A percentile compares a stretch with the other conserved stretches of the same genome.
Evolutionary conservation across 345 rosid species (phyloP).

Genomic region (Acer saccharum): DNA sequence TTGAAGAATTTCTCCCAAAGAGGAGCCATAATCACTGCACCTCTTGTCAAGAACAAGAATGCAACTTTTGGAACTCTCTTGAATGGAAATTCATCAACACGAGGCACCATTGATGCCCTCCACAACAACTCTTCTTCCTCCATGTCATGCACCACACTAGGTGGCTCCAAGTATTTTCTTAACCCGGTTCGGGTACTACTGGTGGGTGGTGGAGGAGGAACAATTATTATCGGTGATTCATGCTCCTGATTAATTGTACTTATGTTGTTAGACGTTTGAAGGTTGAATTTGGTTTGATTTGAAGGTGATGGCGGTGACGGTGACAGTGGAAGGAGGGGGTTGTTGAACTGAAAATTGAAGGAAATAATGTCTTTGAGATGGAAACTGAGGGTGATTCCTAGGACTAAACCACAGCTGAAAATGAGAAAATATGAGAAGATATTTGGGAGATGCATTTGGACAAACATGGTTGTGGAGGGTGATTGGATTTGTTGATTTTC

Average conservation of each 20-base stretch:
- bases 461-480: conserved; percentile 11
- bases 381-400: conserved; percentile 40
- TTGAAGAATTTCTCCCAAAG: conserved; percentile 83
- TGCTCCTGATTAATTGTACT: neutral
- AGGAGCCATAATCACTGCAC: conserved; percentile 67
- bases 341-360: conserved; percentile 37
- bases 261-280: neutral
- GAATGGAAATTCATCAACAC: conserved; percentile 31
- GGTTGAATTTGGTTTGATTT: neutral
- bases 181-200: neutral
- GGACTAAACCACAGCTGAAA: conserved; percentile 47
- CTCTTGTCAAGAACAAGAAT: conserved; percentile 81
- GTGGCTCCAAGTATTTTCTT: conserved; percentile 33
- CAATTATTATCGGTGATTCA: neutral
- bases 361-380: conserved; percentile 35
- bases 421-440: conserved; percentile 39
- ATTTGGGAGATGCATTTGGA: conserved; percentile 34
- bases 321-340: neutral
- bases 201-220: neutral
- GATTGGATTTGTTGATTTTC: neutral
- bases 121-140: conserved; percentile 57
- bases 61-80: conserved; percentile 65
- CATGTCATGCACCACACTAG: conserved; percentile 55
- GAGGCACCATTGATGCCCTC: conserved; percentile 60
- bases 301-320: neutral